phyloP scores from a whole-genome alignment of 1,284 basidiomycete species.

The Sanghuangporus baumii region DNA sequence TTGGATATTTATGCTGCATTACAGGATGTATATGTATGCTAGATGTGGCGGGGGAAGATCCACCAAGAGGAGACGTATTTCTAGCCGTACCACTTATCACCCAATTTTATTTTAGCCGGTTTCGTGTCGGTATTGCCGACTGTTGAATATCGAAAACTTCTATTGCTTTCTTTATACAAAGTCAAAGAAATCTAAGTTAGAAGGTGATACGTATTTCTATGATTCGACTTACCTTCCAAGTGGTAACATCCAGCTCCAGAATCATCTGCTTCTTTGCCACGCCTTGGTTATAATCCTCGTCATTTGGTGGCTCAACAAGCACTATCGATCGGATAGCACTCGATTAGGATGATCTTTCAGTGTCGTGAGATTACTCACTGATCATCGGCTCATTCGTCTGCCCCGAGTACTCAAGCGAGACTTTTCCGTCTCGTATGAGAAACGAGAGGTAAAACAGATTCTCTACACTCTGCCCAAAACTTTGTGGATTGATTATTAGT shows the following conservation, averaged over 20 bases:
- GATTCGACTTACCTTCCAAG: constrained; percentile 58
- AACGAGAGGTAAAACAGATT: constrained; percentile 93
- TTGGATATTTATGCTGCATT: not conserved
- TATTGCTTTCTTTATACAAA: constrained; percentile 60
- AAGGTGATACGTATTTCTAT: not conserved
- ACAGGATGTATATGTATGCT: not conserved
- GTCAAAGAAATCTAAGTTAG: not conserved
- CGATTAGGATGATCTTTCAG: not conserved
- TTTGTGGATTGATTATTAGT: constrained; percentile 81
- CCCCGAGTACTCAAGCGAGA: constrained; percentile 57
- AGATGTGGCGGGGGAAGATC: not conserved
- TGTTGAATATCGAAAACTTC: constrained; percentile 73
- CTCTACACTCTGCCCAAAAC: constrained; percentile 89
- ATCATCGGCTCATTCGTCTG: constrained; percentile 65
- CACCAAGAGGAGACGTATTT: not conserved
- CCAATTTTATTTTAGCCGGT: constrained; percentile 46
- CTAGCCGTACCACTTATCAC: constrained; percentile 65
- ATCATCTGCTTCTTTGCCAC: constrained; percentile 77
- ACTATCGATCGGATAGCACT: not conserved
- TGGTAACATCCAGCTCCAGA: constrained; percentile 79
- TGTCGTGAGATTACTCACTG: constrained; percentile 42
- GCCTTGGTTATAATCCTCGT: constrained; percentile 58
- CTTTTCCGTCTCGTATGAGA: constrained; percentile 79
- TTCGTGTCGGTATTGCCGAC: constrained; percentile 62
- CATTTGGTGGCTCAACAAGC: constrained; percentile 45